A percentile compares a stretch with the other conserved stretches of the same genome.
Evolutionary conservation across 441 rosid species (phyloP).

Genomic region (Populus hybrid): DNA sequence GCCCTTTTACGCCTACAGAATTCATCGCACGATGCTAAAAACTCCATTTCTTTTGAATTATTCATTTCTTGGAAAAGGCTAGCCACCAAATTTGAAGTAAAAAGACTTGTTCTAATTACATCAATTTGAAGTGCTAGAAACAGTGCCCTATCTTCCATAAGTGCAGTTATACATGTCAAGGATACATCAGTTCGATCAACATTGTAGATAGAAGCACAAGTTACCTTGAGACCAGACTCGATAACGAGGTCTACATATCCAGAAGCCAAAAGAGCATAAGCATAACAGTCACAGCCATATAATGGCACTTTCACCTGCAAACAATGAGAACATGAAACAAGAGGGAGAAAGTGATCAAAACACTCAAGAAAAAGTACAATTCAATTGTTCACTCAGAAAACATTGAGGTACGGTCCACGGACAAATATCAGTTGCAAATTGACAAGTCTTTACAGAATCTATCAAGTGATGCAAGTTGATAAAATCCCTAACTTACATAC

Average conservation of each 20-base stretch:
- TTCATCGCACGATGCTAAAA: not conserved
- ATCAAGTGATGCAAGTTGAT: not conserved
- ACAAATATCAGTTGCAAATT: not conserved
- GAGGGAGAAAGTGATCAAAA: slow-evolving; percentile 5
- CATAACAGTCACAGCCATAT: slow-evolving; percentile 98
- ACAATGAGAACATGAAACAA: slow-evolving; percentile 9
- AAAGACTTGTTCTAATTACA: not conserved
- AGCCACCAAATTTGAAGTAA: not conserved
- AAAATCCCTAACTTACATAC: not conserved
- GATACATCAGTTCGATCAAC: not conserved
- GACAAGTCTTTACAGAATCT: not conserved
- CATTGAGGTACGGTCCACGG: not conserved
- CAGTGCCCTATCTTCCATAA: not conserved
- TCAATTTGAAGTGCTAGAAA: not conserved
- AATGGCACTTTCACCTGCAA: slow-evolving; percentile 82
- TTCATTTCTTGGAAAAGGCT: not conserved
- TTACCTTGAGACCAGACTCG: slow-evolving; percentile 92
- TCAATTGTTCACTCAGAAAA: not conserved
- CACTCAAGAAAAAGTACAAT: not conserved
- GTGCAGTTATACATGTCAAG: not conserved
- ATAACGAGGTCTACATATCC: slow-evolving; percentile 94
- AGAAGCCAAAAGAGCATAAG: slow-evolving; percentile 94
- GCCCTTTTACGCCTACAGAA: not conserved
- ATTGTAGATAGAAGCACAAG: not conserved
- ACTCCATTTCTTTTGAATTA: not conserved